Conservation (phyloP, 2,329 filamentous ascomycete species). For the Stemphylium lycopersici region DNA sequence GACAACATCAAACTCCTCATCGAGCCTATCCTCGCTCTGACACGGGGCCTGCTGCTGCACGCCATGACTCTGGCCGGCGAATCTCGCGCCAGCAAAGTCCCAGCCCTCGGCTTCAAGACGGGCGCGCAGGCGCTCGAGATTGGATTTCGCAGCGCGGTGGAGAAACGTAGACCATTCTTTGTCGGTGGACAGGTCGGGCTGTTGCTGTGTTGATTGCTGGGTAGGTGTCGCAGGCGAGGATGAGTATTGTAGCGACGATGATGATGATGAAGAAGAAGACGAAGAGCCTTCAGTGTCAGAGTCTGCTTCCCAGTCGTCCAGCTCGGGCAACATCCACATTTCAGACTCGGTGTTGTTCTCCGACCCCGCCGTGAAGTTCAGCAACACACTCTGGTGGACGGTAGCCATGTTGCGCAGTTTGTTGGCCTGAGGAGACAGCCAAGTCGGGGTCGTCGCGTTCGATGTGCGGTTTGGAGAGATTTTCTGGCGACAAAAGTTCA, state of each 20-base stretch:
- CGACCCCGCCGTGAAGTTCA: slow-evolving; percentile 23
- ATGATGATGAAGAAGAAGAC: background rate
- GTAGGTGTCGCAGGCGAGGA: slow-evolving; percentile 1
- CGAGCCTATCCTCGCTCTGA: slow-evolving; percentile 35
- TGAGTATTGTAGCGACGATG: background rate
- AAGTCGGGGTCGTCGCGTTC: slow-evolving; percentile 13
- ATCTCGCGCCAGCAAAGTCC: slow-evolving; percentile 41
- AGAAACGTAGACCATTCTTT: slow-evolving; percentile 28
- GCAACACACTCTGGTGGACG: slow-evolving; percentile 33
- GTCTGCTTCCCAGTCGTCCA: slow-evolving; percentile 38
- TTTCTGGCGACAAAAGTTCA: background rate
- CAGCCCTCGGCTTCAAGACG: slow-evolving; percentile 43
- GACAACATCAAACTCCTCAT: slow-evolving; percentile 47
- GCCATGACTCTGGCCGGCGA: slow-evolving; percentile 28
- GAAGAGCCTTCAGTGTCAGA: background rate
- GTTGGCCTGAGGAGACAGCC: slow-evolving; percentile 17
- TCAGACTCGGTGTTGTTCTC: slow-evolving; percentile 28
- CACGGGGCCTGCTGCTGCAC: slow-evolving; percentile 13
- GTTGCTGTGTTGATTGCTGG: background rate
- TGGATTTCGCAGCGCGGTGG: slow-evolving; percentile 35
- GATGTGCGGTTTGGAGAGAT: slow-evolving; percentile 9
- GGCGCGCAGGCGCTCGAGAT: slow-evolving; percentile 36
- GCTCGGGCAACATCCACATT: slow-evolving; percentile 42
- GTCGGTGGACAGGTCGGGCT: background rate
- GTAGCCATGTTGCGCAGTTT: slow-evolving; percentile 18